Percentiles rank a stretch among this genome's conserved stretches.
phyloP scores from a whole-genome alignment of 1,139 yeast genomes.

The Wickerhamiella infanticola region DNA sequence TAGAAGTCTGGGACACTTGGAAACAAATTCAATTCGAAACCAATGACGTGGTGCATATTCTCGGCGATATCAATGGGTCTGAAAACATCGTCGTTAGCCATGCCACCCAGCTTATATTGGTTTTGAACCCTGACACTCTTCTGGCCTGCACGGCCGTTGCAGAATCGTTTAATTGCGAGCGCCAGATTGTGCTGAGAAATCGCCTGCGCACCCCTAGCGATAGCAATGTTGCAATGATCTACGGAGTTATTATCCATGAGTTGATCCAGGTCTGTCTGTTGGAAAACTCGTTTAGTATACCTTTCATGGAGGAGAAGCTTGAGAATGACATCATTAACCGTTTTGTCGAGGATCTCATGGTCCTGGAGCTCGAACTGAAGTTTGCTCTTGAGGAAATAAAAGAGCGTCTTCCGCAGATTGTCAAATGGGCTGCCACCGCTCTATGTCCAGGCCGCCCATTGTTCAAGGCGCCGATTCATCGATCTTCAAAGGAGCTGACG shows the following conservation, averaged over 20 bases:
- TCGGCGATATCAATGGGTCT: constrained; percentile 16
- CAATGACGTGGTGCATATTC: constrained; percentile 26
- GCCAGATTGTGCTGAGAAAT: constrained; percentile 50
- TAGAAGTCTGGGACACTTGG: constrained; percentile 16
- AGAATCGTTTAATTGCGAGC: constrained; percentile 53
- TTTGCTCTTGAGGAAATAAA: constrained; percentile 33
- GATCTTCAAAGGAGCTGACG: constrained; percentile 8
- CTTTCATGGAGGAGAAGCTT: constrained; percentile 32
- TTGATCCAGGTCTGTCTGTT: constrained; percentile 56
- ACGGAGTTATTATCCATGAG: constrained; percentile 69
- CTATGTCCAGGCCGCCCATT: constrained; percentile 19
- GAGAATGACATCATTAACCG: constrained; percentile 31
- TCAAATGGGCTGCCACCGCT: constrained; percentile 46
- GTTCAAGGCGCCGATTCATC: constrained; percentile 17
- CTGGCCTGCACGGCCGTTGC: constrained; percentile 74
- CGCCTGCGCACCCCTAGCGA: constrained; percentile 40
- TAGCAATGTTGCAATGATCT: constrained; percentile 42
- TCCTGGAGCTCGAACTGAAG: constrained; percentile 39
- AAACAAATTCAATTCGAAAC: constrained; percentile 11
- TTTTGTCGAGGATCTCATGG: constrained; percentile 35
- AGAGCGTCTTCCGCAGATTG: constrained; percentile 42
- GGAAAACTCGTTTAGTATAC: constrained; percentile 29
- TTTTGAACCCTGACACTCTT: constrained; percentile 72
- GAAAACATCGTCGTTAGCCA: constrained; percentile 34
- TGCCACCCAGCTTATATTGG: constrained; percentile 37